Percentiles rank a stretch among this genome's conserved stretches.
phyloP scores from a whole-genome alignment of 805 yeast genomes.

The Candida germanica region DNA sequence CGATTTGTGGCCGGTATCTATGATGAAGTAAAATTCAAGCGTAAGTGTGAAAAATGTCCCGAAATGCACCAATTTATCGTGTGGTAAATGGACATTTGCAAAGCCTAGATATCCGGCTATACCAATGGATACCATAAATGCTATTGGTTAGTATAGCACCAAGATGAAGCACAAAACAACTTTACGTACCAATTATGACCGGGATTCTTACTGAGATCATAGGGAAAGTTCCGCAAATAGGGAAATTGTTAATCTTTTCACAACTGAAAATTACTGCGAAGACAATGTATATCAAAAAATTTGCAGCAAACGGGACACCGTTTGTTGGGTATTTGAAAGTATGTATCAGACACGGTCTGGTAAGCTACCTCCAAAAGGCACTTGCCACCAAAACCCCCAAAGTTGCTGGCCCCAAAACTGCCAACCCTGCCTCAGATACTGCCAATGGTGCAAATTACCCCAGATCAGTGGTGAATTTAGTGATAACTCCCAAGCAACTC shows the following conservation, averaged over 20 bases:
- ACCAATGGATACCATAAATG: slow-evolving; percentile 18
- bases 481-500: slow-evolving; percentile 23
- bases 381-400: too few species aligned
- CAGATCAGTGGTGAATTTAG: slow-evolving; percentile 2
- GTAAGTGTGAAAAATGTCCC: slow-evolving; percentile 46
- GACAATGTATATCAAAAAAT: too few species aligned
- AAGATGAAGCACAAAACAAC: too few species aligned
- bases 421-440: too few species aligned
- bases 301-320: too few species aligned
- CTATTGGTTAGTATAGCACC: slow-evolving; percentile 15
- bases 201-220: slow-evolving; percentile 10
- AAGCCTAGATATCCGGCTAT: slow-evolving; percentile 49
- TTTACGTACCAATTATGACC: slow-evolving; percentile 20
- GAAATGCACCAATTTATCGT: slow-evolving; percentile 55
- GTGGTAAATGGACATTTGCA: slow-evolving; percentile 41
- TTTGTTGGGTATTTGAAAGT: too few species aligned
- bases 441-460: slow-evolving; percentile 5
- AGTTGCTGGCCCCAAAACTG: too few species aligned
- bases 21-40: slow-evolving; percentile 43
- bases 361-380: too few species aligned
- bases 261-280: too few species aligned
- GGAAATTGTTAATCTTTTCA: too few species aligned
- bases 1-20: slow-evolving; percentile 33
- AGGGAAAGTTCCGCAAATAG: neutral
- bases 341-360: too few species aligned